Conservation (phyloP, 805 yeast species). For the Danielia reshetovae region DNA sequence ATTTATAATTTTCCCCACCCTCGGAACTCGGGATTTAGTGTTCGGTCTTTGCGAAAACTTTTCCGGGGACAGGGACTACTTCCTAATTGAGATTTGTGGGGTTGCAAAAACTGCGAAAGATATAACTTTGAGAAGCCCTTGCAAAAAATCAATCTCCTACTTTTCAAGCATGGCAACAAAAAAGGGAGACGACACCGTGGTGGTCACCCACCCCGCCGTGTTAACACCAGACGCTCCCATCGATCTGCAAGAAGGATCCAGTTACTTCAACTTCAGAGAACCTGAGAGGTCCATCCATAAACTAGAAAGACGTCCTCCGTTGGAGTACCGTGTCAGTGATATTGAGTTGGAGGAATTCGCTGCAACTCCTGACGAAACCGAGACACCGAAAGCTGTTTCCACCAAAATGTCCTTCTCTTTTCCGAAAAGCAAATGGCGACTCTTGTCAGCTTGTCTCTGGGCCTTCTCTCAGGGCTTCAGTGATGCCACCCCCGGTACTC, state of each 20-base stretch:
- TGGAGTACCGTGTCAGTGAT: neutral
- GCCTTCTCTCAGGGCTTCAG: conserved; percentile 40
- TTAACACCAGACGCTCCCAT: neutral
- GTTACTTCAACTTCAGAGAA: neutral
- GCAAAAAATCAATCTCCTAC: no score
- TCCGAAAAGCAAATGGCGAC: conserved; percentile 39
- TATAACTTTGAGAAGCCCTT: no score
- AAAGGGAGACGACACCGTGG: neutral
- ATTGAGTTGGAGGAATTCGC: neutral
- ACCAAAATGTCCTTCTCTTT: neutral
- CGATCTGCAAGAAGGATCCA: neutral
- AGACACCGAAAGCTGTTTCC: neutral
- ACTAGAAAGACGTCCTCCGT: neutral
- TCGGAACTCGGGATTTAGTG: no score
- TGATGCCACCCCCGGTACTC: conserved; percentile 60
- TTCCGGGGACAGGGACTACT: no score
- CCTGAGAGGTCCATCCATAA: neutral
- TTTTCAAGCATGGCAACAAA: no score
- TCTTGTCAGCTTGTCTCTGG: conserved; percentile 40
- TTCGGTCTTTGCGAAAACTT: no score
- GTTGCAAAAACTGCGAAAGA: no score
- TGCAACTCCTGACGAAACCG: neutral
- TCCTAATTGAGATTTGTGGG: no score
- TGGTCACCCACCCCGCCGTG: neutral
- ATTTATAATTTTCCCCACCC: no score